Evolutionary conservation across 768 basidiomycete genomes (phyloP).

Genomic region (Mycena alexandri): DNA sequence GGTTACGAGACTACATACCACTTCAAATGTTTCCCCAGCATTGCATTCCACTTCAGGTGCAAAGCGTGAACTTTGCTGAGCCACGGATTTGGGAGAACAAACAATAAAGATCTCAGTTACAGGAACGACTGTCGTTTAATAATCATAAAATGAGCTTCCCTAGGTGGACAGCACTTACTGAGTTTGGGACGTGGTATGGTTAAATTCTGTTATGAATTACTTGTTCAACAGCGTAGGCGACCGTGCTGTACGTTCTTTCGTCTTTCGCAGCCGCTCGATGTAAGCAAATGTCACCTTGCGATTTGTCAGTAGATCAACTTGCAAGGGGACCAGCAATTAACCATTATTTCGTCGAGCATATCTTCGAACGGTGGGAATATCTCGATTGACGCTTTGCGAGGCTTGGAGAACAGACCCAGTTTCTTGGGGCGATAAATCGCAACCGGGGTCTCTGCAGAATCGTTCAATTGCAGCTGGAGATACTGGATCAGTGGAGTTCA

Average conservation of each 20-base stretch:
- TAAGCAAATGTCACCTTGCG: conserved; percentile 46
- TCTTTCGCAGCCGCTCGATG: conserved; percentile 45
- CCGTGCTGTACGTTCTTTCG: conserved; percentile 34
- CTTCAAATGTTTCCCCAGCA: too few relatives aligned
- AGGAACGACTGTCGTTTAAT: too few relatives aligned
- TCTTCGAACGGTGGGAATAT: conserved; percentile 42
- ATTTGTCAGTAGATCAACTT: too few relatives aligned
- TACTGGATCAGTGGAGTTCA: neutral
- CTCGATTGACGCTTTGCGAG: conserved; percentile 42
- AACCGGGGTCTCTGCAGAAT: conserved; percentile 36
- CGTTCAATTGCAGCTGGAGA: conserved; percentile 39
- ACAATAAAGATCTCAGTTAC: too few relatives aligned
- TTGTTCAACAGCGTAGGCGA: conserved; percentile 22
- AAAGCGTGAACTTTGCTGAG: too few relatives aligned
- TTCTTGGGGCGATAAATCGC: conserved; percentile 36
- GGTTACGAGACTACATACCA: too few relatives aligned
- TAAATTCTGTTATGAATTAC: neutral
- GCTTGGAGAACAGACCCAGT: conserved; percentile 27
- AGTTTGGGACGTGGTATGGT: too few relatives aligned
- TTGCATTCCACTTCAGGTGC: too few relatives aligned
- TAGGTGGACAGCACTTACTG: too few relatives aligned
- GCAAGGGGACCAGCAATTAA: neutral
- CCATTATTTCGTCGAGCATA: conserved; percentile 48
- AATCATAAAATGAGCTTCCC: too few relatives aligned
- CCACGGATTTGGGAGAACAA: too few relatives aligned